phyloP scores from a whole-genome alignment of 345 rosid genomes.

The Bruguiera sexangula region DNA sequence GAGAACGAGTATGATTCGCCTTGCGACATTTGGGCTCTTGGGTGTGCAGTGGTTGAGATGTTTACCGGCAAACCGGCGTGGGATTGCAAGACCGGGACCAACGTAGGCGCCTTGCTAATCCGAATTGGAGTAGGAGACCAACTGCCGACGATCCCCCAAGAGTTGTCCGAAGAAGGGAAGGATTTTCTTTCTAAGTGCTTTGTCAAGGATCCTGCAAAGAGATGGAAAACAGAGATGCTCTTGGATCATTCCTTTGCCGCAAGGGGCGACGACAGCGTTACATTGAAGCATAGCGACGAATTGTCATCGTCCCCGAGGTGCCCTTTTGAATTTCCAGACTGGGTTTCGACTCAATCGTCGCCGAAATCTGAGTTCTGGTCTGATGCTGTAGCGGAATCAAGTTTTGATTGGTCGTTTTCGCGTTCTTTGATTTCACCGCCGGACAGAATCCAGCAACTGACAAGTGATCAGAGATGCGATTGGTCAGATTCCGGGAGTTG shows the following conservation, averaged over 20 bases:
- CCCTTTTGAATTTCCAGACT: constrained; percentile 23
- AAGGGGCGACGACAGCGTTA: background rate
- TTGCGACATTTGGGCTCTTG: constrained; percentile 39
- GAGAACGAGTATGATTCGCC: constrained; percentile 23
- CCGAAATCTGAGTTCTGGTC: constrained; percentile 10
- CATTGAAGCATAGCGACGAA: constrained; percentile 3
- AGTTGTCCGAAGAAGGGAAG: constrained; percentile 22
- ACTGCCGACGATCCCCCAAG: constrained; percentile 25
- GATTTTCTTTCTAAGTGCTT: constrained; percentile 36
- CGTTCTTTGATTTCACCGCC: background rate
- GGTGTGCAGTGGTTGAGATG: constrained; percentile 38
- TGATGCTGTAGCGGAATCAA: background rate
- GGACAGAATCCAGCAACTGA: constrained; percentile 22
- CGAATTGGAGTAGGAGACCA: constrained; percentile 21
- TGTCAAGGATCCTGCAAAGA: constrained; percentile 18
- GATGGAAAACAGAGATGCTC: constrained; percentile 41
- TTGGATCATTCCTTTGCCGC: constrained; percentile 29
- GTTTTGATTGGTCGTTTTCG: background rate
- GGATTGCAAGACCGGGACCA: constrained; percentile 11
- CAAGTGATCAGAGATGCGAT: background rate
- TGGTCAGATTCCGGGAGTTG: constrained; percentile 16
- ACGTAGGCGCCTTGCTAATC: constrained; percentile 16
- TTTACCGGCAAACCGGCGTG: constrained; percentile 32
- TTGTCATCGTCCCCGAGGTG: constrained; percentile 15
- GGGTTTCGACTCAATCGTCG: constrained; percentile 10